Evolutionary conservation across 495 filamentous ascomycete genomes (phyloP).

Genomic region (Penicillium ucsense): DNA sequence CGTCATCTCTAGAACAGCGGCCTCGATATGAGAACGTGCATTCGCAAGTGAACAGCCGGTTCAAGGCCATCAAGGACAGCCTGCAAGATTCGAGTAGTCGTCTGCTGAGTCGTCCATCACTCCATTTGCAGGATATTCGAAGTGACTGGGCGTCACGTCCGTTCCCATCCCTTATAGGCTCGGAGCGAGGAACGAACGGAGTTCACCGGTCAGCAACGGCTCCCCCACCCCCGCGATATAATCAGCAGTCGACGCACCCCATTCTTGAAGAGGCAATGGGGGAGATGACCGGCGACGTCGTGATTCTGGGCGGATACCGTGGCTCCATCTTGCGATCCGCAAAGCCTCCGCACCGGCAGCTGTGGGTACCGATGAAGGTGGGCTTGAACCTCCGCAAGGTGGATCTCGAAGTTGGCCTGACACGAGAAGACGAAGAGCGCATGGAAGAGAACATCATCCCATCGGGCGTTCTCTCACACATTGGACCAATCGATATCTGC

Average conservation of each 20-base stretch:
- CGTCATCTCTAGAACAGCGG: slow-evolving; percentile 80
- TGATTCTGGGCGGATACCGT: slow-evolving; percentile 84
- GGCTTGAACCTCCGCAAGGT: slow-evolving; percentile 88
- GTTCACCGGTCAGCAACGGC: slow-evolving; percentile 5
- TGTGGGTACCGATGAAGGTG: slow-evolving; percentile 93
- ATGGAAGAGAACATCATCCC: slow-evolving; percentile 75
- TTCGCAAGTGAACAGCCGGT: slow-evolving; percentile 67
- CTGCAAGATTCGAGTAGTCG: slow-evolving; percentile 70
- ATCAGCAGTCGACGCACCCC: slow-evolving; percentile 32
- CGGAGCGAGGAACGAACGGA: slow-evolving; percentile 3
- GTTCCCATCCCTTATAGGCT: slow-evolving; percentile 8
- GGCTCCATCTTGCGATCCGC: slow-evolving; percentile 85
- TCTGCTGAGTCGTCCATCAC: slow-evolving; percentile 50
- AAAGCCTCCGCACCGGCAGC: slow-evolving; percentile 64
- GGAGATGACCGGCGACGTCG: slow-evolving; percentile 70
- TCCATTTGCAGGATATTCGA: slow-evolving; percentile 44
- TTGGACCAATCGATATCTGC: slow-evolving; percentile 88
- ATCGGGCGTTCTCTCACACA: slow-evolving; percentile 77
- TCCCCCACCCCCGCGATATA: slow-evolving; percentile 15
- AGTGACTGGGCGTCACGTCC: slow-evolving; percentile 28
- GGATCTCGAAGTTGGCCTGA: slow-evolving; percentile 78
- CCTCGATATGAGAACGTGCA: slow-evolving; percentile 71
- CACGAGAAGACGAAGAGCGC: slow-evolving; percentile 73
- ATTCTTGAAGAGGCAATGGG: slow-evolving; percentile 56
- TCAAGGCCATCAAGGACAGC: slow-evolving; percentile 88